Conservation (phyloP, 306 rosid genomes). For the Delonix regia region DNA sequence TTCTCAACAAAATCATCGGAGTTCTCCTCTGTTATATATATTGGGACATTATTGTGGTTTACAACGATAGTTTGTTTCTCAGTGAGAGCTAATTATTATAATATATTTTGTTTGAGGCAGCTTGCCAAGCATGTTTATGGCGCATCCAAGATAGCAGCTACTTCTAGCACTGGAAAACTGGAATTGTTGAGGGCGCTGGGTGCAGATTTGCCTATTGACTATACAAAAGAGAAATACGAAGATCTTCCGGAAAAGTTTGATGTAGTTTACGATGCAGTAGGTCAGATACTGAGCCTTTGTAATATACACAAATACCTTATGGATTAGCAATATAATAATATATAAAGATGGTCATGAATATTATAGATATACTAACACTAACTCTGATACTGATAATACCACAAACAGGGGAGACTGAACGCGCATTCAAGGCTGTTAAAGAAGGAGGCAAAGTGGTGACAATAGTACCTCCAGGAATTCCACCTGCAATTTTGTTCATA, state of each 20-base stretch:
- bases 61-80: background rate
- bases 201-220: slow-evolving; percentile 60
- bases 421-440: slow-evolving; percentile 58
- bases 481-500: background rate
- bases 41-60: background rate
- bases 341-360: background rate
- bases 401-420: slow-evolving; percentile 52
- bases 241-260: slow-evolving; percentile 58
- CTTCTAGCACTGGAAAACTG: slow-evolving; percentile 52
- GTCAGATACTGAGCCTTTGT: background rate
- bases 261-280: slow-evolving; percentile 42
- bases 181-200: slow-evolving; percentile 55
- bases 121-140: slow-evolving; percentile 65
- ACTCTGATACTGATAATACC: background rate
- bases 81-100: background rate
- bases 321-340: background rate
- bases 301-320: no score
- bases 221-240: slow-evolving; percentile 53
- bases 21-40: no score
- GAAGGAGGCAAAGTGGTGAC: slow-evolving; percentile 72
- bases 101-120: slow-evolving; percentile 33
- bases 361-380: background rate
- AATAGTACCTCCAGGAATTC: slow-evolving; percentile 36
- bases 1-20: background rate
- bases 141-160: slow-evolving; percentile 62